These are phyloP conservation scores for Pyrus hybrid DNA, from an alignment of 331 rosid genomes.

Conservation along the genomic window DNA sequence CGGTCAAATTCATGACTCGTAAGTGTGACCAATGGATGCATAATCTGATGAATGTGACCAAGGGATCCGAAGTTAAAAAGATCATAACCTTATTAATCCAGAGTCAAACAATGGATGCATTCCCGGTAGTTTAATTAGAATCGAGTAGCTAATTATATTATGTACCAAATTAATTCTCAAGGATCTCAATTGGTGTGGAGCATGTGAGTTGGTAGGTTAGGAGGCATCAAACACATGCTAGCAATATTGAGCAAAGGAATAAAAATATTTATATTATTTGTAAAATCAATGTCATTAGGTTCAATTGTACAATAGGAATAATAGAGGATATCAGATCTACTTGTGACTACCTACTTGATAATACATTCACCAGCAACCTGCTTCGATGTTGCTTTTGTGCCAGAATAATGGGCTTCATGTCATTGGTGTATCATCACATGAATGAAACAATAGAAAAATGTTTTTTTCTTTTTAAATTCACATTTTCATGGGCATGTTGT, in stretches of 20 bases:
- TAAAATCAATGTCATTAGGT: slow-evolving; percentile 21
- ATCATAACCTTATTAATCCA: not conserved
- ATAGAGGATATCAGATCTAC: slow-evolving; percentile 27
- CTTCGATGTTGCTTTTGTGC: slow-evolving; percentile 29
- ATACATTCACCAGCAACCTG: slow-evolving; percentile 23
- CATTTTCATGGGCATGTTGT: too few species aligned
- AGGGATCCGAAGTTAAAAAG: not conserved
- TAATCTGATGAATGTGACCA: too few species aligned
- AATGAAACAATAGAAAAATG: not conserved
- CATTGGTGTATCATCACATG: slow-evolving; percentile 16
- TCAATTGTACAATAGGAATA: not conserved
- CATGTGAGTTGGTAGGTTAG: slow-evolving; percentile 85
- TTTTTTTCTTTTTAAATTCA: too few species aligned
- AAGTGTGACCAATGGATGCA: too few species aligned
- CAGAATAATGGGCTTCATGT: slow-evolving; percentile 55
- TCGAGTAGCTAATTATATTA: not conserved
- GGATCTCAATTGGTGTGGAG: slow-evolving; percentile 21
- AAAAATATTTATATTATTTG: not conserved
- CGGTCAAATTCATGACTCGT: too few species aligned
- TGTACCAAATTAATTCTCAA: not conserved
- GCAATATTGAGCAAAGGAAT: slow-evolving; percentile 25
- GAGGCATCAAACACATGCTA: slow-evolving; percentile 68
- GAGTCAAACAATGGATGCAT: not conserved
- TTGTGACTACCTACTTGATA: slow-evolving; percentile 27
- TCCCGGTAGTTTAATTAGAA: not conserved